A percentile compares a stretch with the other conserved stretches of the same genome.
Evolutionary conservation across 2,329 filamentous ascomycete species (phyloP).

Genomic region (Ophiocordyceps polyrhachis-furcata): DNA sequence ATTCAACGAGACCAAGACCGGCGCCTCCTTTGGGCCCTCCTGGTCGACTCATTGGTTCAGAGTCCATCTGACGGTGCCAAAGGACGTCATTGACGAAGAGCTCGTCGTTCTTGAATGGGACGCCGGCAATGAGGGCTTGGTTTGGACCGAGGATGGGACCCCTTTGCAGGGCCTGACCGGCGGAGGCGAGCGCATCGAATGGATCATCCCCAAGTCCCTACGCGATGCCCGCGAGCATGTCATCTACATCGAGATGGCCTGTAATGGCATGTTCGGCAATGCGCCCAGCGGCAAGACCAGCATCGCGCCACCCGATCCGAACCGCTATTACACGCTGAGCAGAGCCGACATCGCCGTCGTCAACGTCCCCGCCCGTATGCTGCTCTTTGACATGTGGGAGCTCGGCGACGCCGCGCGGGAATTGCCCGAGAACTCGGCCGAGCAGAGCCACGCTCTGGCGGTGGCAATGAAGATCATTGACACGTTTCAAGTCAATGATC

Average conservation of each 20-base stretch:
- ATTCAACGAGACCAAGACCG: conserved; percentile 57
- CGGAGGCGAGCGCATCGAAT: conserved; percentile 73
- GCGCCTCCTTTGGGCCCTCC: conserved; percentile 72
- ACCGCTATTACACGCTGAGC: conserved; percentile 58
- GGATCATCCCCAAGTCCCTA: conserved; percentile 69
- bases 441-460: conserved; percentile 71
- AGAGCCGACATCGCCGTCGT: conserved; percentile 78
- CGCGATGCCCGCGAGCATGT: conserved; percentile 72
- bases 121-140: conserved; percentile 78
- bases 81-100: conserved; percentile 53
- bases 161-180: conserved; percentile 86
- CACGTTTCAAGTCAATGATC: conserved; percentile 62
- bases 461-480: conserved; percentile 82
- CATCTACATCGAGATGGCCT: conserved; percentile 96
- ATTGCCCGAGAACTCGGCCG: conserved; percentile 73
- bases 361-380: conserved; percentile 64
- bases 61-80: conserved; percentile 58
- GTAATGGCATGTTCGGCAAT: conserved; percentile 97
- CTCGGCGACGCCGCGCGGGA: conserved; percentile 83
- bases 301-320: conserved; percentile 76
- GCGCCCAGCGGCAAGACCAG: conserved; percentile 55
- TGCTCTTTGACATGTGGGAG: conserved; percentile 92
- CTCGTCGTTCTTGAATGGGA: conserved; percentile 96
- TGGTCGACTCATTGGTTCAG: conserved; percentile 99
- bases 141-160: conserved; percentile 81